Percentiles rank a stretch among this genome's conserved stretches.
Conservation (phyloP, 2,329 filamentous ascomycete species). For the Metarhizium sp. region DNA sequence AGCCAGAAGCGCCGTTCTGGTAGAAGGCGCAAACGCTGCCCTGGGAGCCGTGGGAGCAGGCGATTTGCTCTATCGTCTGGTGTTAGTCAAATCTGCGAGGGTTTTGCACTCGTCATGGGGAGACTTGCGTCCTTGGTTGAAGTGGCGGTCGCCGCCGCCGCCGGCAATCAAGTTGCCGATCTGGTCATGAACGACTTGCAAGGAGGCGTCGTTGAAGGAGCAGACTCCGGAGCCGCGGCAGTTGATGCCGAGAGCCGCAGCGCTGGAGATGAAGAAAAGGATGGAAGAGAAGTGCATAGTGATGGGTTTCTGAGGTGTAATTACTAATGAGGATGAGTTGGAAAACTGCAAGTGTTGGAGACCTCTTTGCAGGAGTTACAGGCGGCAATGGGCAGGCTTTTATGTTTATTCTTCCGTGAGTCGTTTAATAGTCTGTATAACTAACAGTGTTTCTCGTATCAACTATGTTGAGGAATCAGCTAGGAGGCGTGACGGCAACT, state of each 20-base stretch:
- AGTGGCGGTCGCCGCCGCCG: constrained; percentile 8
- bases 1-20: constrained; percentile 10
- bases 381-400: no score
- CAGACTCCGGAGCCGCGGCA: constrained; percentile 11
- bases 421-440: no score
- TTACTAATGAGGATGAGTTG: no score
- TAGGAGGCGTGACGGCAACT: no score
- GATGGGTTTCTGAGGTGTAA: neutral
- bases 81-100: neutral
- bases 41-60: constrained; percentile 9
- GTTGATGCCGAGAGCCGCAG: constrained; percentile 9
- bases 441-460: no score
- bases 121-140: constrained; percentile 6
- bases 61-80: constrained; percentile 8
- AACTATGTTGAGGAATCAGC: no score
- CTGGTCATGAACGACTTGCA: constrained; percentile 6
- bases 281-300: constrained; percentile 1
- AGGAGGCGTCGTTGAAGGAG: constrained; percentile 7
- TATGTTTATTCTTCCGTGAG: no score
- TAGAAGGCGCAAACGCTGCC: constrained; percentile 11
- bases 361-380: no score
- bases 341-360: no score
- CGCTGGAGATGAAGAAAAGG: constrained; percentile 3
- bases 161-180: constrained; percentile 5
- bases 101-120: no score